Conservation (phyloP, 2,329 filamentous ascomycete genomes). For the Monilinia vaccinii-corymbosi region DNA sequence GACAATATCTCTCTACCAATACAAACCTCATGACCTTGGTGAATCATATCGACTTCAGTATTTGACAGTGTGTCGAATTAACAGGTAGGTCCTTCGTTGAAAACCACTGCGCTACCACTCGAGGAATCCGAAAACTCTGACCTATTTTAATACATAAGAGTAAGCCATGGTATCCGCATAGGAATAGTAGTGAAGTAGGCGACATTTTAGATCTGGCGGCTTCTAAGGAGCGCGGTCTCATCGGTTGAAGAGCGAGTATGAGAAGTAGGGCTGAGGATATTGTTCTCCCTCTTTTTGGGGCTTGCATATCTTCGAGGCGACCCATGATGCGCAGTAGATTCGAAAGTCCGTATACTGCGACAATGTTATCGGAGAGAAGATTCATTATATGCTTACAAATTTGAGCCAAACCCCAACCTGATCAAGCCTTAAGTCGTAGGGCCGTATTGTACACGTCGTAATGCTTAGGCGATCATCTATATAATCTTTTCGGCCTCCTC, state of each 20-base stretch:
- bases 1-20: neutral
- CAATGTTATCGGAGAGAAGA: neutral
- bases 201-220: neutral
- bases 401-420: neutral
- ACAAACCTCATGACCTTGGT: neutral
- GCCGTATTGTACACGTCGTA: neutral
- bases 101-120: neutral
- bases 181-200: neutral
- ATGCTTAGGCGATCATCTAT: slow-evolving; percentile 26
- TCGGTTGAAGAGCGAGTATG: neutral
- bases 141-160: neutral
- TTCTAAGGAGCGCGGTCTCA: neutral
- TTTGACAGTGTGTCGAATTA: neutral
- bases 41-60: neutral
- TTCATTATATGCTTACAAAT: neutral
- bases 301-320: neutral
- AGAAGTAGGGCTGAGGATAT: no score
- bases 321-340: neutral
- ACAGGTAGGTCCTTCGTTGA: no score
- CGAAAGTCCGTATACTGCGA: neutral
- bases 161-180: neutral
- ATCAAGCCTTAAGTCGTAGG: neutral
- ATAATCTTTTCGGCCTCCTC: slow-evolving; percentile 81
- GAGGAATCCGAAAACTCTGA: no score
- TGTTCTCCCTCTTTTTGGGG: neutral